These are phyloP conservation scores for Lentinula edodes DNA, from an alignment of 768 basidiomycete species.

Conservation along the genomic window DNA sequence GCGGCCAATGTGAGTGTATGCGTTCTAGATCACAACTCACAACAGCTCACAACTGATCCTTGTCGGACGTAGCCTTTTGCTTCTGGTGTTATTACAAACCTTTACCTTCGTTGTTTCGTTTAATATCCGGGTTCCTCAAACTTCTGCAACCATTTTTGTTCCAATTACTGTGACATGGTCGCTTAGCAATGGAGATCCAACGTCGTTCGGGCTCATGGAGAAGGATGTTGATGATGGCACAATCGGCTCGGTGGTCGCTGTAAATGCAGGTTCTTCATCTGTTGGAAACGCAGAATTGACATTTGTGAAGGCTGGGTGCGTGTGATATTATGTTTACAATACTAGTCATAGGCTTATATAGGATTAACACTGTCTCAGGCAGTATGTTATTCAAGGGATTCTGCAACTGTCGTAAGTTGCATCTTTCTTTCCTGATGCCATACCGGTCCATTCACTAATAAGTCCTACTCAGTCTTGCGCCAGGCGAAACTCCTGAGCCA, in stretches of 20 bases:
- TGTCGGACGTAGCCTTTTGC: background rate
- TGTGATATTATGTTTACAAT: background rate
- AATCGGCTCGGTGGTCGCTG: background rate
- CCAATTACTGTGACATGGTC: background rate
- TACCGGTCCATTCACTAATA: background rate
- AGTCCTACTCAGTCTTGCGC: background rate
- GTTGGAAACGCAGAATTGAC: background rate
- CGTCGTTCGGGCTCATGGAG: background rate
- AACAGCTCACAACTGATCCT: background rate
- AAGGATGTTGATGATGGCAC: background rate
- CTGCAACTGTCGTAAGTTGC: background rate
- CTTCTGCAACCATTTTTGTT: background rate
- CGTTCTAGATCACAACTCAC: background rate
- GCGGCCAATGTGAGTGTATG: background rate
- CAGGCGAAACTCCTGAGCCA: background rate
- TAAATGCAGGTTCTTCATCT: background rate
- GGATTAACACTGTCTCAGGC: background rate
- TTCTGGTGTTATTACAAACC: background rate
- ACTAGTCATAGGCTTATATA: background rate
- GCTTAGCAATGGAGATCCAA: background rate
- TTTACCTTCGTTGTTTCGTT: background rate
- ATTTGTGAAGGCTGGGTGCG: background rate
- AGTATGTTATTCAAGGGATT: background rate
- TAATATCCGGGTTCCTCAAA: background rate
- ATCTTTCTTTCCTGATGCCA: background rate